Evolutionary conservation across 257 asterid genomes (phyloP).

Genomic region (Nicotiana paniculata): DNA sequence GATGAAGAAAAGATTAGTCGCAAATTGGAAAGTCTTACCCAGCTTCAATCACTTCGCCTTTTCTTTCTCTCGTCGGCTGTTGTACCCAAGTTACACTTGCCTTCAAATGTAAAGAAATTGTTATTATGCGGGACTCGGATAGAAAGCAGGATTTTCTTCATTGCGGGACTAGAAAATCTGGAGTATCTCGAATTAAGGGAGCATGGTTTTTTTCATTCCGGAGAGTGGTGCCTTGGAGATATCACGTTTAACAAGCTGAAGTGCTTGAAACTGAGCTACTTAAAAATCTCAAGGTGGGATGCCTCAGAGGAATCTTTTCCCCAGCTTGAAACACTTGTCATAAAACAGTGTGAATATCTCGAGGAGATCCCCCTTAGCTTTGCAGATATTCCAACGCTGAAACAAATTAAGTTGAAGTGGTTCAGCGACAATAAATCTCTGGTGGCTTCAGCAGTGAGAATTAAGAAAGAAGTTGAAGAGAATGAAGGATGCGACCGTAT

Average conservation of each 20-base stretch:
- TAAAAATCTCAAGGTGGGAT: background rate
- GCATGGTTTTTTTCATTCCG: background rate
- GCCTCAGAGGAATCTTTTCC: background rate
- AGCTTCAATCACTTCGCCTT: background rate
- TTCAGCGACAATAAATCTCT: background rate
- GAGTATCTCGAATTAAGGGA: background rate
- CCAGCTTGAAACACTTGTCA: background rate
- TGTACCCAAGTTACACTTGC: background rate
- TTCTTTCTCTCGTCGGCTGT: background rate
- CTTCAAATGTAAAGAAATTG: too few relatives aligned
- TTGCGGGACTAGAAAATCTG: background rate
- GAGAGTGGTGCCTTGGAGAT: background rate
- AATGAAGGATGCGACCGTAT: background rate
- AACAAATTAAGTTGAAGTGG: background rate
- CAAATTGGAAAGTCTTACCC: background rate
- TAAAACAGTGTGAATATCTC: background rate
- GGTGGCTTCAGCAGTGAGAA: background rate
- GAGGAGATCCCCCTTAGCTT: background rate
- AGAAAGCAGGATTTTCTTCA: too few relatives aligned
- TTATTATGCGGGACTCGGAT: too few relatives aligned
- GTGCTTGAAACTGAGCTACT: background rate
- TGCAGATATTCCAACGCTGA: background rate
- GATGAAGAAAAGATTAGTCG: background rate
- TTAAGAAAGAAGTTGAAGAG: background rate
- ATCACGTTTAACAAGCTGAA: background rate